Percentiles rank a stretch among this genome's conserved stretches.
These are phyloP conservation scores for Eucalyptus brandiana DNA, from an alignment of 345 rosid species.

Conservation along the genomic window DNA sequence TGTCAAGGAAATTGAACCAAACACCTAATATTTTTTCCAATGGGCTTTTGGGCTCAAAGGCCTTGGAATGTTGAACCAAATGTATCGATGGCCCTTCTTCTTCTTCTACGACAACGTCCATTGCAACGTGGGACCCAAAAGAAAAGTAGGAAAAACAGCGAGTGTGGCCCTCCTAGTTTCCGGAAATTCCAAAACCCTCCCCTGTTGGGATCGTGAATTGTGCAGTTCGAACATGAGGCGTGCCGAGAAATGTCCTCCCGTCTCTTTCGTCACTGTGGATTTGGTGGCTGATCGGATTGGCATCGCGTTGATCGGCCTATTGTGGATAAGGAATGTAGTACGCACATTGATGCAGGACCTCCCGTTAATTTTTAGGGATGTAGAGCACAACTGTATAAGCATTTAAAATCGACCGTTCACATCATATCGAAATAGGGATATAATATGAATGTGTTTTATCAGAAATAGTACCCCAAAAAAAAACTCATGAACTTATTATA, in stretches of 20 bases:
- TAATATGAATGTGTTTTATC: background rate
- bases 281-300: background rate
- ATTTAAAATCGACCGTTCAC: rapidly evolving
- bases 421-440: no score
- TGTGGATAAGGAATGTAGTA: background rate
- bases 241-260: background rate
- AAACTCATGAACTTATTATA: no score
- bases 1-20: rapidly evolving
- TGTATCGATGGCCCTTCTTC: background rate
- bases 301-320: background rate
- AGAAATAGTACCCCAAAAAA: no score
- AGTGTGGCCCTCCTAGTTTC: background rate
- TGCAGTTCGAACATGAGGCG: background rate
- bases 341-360: background rate
- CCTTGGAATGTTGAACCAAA: no score
- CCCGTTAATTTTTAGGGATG: background rate
- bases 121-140: background rate
- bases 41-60: rapidly evolving
- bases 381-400: background rate
- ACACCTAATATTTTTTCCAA: no score
- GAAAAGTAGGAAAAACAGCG: background rate
- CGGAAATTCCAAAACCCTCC: background rate
- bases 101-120: background rate
- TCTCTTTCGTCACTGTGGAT: background rate
- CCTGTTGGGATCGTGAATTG: background rate